Conservation (phyloP, 345 rosid genomes). For the Orychophragmus violaceus region DNA sequence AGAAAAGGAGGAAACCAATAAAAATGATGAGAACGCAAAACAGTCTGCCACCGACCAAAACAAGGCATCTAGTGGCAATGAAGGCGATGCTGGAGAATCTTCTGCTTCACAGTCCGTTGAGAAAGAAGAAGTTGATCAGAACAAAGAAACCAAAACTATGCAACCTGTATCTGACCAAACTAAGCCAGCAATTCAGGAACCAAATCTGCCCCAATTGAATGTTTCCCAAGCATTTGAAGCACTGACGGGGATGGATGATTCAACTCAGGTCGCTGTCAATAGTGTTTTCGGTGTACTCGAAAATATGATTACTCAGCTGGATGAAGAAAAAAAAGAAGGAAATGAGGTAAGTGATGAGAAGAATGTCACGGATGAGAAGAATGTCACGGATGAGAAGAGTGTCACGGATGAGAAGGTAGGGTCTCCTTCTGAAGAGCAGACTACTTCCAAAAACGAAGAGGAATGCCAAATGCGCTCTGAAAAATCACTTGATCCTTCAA, state of each 20-base stretch:
- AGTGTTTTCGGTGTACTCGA: constrained; percentile 93
- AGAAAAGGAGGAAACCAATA: constrained; percentile 35
- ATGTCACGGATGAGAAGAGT: constrained; percentile 1
- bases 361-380: constrained; percentile 13
- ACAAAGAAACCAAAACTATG: constrained; percentile 42
- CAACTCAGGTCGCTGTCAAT: constrained; percentile 93
- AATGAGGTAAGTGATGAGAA: constrained; percentile 35
- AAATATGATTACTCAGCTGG: constrained; percentile 70
- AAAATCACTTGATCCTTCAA: constrained; percentile 21
- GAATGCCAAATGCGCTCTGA: constrained; percentile 31
- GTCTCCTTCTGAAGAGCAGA: constrained; percentile 18
- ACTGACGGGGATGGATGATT: constrained; percentile 85
- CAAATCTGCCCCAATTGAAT: constrained; percentile 40
- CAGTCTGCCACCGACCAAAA: constrained; percentile 41
- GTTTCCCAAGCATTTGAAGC: constrained; percentile 84
- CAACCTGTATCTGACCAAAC: constrained; percentile 43
- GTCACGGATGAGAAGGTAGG: neutral
- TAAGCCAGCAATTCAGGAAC: constrained; percentile 34
- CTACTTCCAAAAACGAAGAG: constrained; percentile 8
- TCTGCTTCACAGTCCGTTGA: constrained; percentile 46
- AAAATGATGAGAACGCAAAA: constrained; percentile 39
- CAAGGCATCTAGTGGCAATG: constrained; percentile 26
- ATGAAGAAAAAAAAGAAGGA: constrained; percentile 49
- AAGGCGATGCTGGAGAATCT: constrained; percentile 40
- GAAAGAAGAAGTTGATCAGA: constrained; percentile 46